Conservation (phyloP, 73 alveolate genomes). For the Durusdinium trenchii region DNA sequence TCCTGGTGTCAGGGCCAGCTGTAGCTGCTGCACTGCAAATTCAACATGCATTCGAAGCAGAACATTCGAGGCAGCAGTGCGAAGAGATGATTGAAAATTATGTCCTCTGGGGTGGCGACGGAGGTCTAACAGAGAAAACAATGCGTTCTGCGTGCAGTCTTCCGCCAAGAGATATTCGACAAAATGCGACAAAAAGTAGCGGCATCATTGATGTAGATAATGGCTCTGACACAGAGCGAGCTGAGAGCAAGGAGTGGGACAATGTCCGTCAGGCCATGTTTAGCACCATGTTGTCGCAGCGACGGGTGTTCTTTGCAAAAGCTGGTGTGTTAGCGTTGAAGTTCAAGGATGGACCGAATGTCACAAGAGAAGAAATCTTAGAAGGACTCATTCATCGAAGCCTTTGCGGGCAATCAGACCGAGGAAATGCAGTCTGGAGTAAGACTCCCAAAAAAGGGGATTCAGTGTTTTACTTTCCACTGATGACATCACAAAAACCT, state of each 20-base stretch:
- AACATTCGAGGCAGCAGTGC: neutral
- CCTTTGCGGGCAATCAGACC: neutral
- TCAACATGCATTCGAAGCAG: constrained; percentile 26
- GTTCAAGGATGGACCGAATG: neutral
- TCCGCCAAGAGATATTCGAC: neutral
- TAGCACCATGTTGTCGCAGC: neutral
- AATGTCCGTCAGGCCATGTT: neutral
- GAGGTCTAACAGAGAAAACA: constrained; percentile 22
- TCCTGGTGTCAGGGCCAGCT: neutral
- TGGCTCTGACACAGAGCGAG: neutral
- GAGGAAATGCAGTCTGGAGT: neutral
- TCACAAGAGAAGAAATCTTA: neutral
- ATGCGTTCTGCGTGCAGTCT: constrained; percentile 23
- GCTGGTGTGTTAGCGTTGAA: neutral
- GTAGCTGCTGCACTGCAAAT: neutral
- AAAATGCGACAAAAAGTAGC: neutral
- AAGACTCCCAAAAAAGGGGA: neutral
- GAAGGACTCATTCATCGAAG: no score
- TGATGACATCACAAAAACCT: neutral
- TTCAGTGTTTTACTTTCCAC: neutral
- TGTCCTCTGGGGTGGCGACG: constrained; percentile 10
- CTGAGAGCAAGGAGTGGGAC: neutral
- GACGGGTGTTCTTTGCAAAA: neutral
- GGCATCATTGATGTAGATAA: neutral
- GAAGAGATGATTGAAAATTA: constrained; percentile 22